These are phyloP conservation scores for Auriscalpium orientale DNA, from an alignment of 768 basidiomycete genomes.

Conservation along the genomic window DNA sequence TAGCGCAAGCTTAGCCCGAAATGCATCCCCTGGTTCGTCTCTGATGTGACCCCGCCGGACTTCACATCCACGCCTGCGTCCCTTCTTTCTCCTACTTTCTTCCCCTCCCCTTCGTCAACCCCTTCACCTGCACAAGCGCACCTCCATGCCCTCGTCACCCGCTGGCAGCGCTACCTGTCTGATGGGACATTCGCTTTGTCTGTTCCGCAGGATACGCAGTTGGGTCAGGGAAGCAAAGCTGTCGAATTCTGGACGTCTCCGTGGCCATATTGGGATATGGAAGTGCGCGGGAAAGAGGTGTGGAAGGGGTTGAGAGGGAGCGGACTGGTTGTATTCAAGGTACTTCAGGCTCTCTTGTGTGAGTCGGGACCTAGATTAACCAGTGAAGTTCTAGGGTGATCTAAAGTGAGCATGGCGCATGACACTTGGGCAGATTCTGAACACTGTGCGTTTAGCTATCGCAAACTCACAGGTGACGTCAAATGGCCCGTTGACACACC, in stretches of 20 bases:
- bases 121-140: constrained; percentile 27
- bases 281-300: constrained; percentile 40
- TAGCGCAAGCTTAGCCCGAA: constrained; percentile 57
- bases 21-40: constrained; percentile 95
- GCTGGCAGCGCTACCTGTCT: constrained; percentile 71
- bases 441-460: background rate
- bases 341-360: constrained; percentile 14
- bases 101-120: constrained; percentile 26
- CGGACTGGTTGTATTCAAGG: constrained; percentile 81
- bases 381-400: constrained; percentile 51
- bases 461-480: constrained; percentile 84
- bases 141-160: constrained; percentile 50
- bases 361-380: background rate
- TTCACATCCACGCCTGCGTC: constrained; percentile 53
- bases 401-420: constrained; percentile 59
- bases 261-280: constrained; percentile 72
- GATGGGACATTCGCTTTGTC: constrained; percentile 66
- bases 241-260: constrained; percentile 67
- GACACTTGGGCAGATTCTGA: constrained; percentile 60
- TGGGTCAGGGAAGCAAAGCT: constrained; percentile 40
- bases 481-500: constrained; percentile 79
- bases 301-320: constrained; percentile 45
- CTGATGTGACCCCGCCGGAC: constrained; percentile 86
- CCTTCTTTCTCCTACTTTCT: constrained; percentile 61
- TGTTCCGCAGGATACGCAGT: constrained; percentile 48